Percentiles rank a stretch among this genome's conserved stretches.
These are phyloP conservation scores for Pachysandra terminalis DNA, from an alignment of 164 flowering plant genomes.

Conservation along the genomic window DNA sequence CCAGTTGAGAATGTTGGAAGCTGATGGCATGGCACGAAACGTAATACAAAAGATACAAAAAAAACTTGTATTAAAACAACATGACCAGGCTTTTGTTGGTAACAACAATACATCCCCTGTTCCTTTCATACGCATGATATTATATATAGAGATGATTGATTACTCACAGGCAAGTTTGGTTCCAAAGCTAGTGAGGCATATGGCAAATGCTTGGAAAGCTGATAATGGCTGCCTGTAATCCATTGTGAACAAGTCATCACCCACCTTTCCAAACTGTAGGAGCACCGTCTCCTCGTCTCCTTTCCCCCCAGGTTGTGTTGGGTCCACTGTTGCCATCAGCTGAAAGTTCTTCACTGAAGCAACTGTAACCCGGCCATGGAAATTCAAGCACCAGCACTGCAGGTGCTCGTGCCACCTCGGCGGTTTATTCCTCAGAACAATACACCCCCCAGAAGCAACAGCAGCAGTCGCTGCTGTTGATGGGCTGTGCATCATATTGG, in stretches of 20 bases:
- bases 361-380: conserved; percentile 92
- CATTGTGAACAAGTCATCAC: conserved; percentile 83
- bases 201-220: conserved; percentile 92
- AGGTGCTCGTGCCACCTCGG: conserved; percentile 95
- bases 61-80: too few species aligned
- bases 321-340: conserved; percentile 67
- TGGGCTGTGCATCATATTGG: conserved; percentile 26
- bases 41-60: too few species aligned
- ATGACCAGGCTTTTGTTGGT: too few species aligned
- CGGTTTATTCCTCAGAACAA: conserved; percentile 67
- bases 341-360: conserved; percentile 98
- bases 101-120: background rate
- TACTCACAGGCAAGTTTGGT: conserved; percentile 85
- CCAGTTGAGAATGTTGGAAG: too few species aligned
- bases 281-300: conserved; percentile 86
- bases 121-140: conserved; percentile 4
- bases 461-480: conserved; percentile 22
- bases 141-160: conserved; percentile 2
- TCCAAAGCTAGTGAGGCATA: conserved; percentile 94
- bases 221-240: conserved; percentile 90
- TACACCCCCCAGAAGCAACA: too few species aligned
- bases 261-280: conserved; percentile 91
- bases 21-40: too few species aligned
- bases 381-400: conserved; percentile 97
- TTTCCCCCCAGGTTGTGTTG: conserved; percentile 66